These are phyloP conservation scores for Xerocomellus chrysenteron DNA, from an alignment of 768 basidiomycete species.

Conservation along the genomic window DNA sequence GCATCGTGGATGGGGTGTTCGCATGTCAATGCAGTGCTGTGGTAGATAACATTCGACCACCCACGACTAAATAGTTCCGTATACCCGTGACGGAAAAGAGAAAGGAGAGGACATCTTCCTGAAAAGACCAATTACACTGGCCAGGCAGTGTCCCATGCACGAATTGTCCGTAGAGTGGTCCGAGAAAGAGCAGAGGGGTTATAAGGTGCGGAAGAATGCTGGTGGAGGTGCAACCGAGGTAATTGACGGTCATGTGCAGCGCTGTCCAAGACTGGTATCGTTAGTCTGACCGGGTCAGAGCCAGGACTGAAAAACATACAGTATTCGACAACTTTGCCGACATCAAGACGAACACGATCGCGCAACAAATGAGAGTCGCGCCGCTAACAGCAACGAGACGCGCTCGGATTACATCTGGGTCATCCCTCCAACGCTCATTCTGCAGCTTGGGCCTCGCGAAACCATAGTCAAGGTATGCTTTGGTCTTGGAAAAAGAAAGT, in stretches of 20 bases:
- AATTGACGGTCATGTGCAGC: slow-evolving; percentile 33
- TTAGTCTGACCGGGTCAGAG: slow-evolving; percentile 6
- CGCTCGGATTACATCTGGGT: slow-evolving; percentile 81
- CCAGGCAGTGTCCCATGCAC: slow-evolving; percentile 51
- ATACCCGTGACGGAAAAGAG: slow-evolving; percentile 57
- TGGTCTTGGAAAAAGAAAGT: slow-evolving; percentile 45
- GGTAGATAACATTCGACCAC: slow-evolving; percentile 14
- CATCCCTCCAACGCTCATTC: slow-evolving; percentile 69
- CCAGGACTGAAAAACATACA: slow-evolving; percentile 10
- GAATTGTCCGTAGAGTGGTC: slow-evolving; percentile 66
- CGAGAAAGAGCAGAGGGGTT: slow-evolving; percentile 71
- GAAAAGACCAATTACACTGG: slow-evolving; percentile 49
- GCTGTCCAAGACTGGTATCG: slow-evolving; percentile 17
- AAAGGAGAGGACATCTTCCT: slow-evolving; percentile 36
- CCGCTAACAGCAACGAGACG: slow-evolving; percentile 65
- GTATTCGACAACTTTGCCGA: slow-evolving; percentile 15
- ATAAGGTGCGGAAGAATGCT: slow-evolving; percentile 54
- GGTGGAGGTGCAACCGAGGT: slow-evolving; percentile 40
- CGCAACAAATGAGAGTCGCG: slow-evolving; percentile 61
- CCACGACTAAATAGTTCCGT: slow-evolving; percentile 64
- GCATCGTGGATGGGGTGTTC: not conserved
- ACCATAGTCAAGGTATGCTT: slow-evolving; percentile 24
- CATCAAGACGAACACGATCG: slow-evolving; percentile 47
- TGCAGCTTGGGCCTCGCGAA: slow-evolving; percentile 32
- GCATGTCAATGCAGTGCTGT: not conserved